Base-by-base conservation (phyloP, 352 stramenopile species). In the Globisporangium lucens region DNA sequence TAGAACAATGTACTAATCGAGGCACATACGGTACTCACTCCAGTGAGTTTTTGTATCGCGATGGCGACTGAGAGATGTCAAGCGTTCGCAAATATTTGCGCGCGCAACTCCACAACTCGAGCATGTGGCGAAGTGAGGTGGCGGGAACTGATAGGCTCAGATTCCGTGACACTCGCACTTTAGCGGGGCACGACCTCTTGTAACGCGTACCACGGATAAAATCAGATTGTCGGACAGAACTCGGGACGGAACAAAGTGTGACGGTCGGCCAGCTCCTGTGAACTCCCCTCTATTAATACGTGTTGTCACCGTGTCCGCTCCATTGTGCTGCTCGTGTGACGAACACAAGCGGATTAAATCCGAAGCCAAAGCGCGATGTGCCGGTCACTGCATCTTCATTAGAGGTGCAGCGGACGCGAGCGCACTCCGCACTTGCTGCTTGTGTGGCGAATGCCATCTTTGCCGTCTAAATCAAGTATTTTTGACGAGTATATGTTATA, bases 71-170 rank as follows among this genome's bases (percentile, higher is more conserved):
- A 46, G 38, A 20, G 38, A 20, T 0, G 13, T 46, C 38, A 46
- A 46, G 4, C 38, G 8, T 43, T 43, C 12, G 30, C 56, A 33
- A 55, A 9, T 8, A 63, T 22, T 27, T 33, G 41, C 36, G 58
- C 38, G 58, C n/a, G 58, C 58, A 63, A 30, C 56, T 24, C 35
- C n/a, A 13, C 30, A n/a, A 30, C 17, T 49, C n/a, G 56, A 49
- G 56, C 20, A n/a, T 30, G 56, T 17, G 43, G 17, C 43, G 43
- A 51, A 51, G 43, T 51, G 43, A 51, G 56, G 2, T 61, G 56
- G 56, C 56, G 56, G 17, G 56, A 46, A 9, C 35, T 61, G 30
- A 61, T 61, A 61, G 56, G 56, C 56, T 20, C 56, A 60, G 24
- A 15, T 60, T 51, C 17, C 17, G 43, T 12, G 43, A 4, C 43